Evolutionary conservation across 2,329 filamentous ascomycete genomes (phyloP).

Genomic region (Cladophialophora yegresii): DNA sequence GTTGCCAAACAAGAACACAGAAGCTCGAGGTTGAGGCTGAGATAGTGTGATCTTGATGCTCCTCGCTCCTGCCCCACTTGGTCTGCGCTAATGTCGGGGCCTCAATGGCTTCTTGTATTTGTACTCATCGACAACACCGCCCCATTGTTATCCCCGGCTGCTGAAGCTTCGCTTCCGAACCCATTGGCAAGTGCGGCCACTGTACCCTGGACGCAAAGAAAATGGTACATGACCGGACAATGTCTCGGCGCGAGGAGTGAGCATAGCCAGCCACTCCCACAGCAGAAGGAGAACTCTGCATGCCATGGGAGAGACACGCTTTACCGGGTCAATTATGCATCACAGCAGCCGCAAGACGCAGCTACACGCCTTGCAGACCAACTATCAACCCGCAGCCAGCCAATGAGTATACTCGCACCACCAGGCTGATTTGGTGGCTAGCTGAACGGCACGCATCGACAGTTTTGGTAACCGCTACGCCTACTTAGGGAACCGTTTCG

Average conservation of each 20-base stretch:
- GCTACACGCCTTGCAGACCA: background rate
- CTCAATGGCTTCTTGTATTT: background rate
- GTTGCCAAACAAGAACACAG: background rate
- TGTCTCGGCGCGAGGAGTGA: background rate
- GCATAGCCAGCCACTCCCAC: background rate
- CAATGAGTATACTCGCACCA: background rate
- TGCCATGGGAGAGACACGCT: background rate
- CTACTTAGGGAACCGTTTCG: conserved; percentile 3
- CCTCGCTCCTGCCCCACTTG: background rate
- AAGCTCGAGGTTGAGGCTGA: background rate
- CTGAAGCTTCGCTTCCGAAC: background rate
- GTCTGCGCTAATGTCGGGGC: no score
- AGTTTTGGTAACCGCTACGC: background rate
- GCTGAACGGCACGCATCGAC: background rate
- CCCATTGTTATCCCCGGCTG: background rate
- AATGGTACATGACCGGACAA: background rate
- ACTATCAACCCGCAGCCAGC: background rate
- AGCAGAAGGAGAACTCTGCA: background rate
- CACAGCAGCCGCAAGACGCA: background rate
- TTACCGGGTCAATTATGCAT: background rate
- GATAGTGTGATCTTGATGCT: background rate
- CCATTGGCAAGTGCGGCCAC: no score
- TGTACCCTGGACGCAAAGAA: background rate
- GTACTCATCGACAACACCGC: background rate
- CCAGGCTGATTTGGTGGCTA: background rate